Evolutionary conservation across 352 stramenopile genomes (phyloP), one percentile per base, ranked within the genome.

Genomic region (Phytophthora foliorum): DNA sequence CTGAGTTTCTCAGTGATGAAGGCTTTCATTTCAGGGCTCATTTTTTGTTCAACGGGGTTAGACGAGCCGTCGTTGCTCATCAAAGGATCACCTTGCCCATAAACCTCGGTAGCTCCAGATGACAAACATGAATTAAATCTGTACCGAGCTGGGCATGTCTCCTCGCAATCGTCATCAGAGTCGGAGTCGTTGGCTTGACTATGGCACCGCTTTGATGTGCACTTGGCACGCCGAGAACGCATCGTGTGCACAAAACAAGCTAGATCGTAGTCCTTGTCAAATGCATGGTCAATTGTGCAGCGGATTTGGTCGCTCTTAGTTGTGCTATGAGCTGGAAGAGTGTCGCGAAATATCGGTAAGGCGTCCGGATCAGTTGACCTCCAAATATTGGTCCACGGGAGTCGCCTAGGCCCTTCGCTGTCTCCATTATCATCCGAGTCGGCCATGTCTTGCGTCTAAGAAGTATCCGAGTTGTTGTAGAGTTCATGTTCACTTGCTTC

Each of bases 121-220:
- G 56, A 54, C 6, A 63, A 19, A 13, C 36, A 66, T 9, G 22
- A 4, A 10, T 63, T 63, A 24, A 55, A 39, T 19, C 46, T 55
- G 42, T 63, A 48, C 1, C 22, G 29, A 10, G 36, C 36, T 19
- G 36, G 11, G 14, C 36, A 42, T 6, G n/a, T n/a, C 16, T 19
- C 36, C 2, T n/a, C 36, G 17, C 6, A 2, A 21, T 17, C 11
- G 6, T 6, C 6, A 16, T 6, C 36, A 21, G 14, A 4, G 17
- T 42, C 14, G 14, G 2, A 6, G 14, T 17, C 34, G 14, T 39
- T 14, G 36, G n/a, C 3, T 42, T n/a, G 36, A 19, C 6, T 21
- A 42, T 6, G 36, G 19, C 36, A 42, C 36, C 36, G 16, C 10
- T 7, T 7, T 7, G 36, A 42, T 17, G 14, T 42, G 36, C 36